Conservation (phyloP, 352 stramenopile genomes). For the Pythium rhizo-oryzae region DNA sequence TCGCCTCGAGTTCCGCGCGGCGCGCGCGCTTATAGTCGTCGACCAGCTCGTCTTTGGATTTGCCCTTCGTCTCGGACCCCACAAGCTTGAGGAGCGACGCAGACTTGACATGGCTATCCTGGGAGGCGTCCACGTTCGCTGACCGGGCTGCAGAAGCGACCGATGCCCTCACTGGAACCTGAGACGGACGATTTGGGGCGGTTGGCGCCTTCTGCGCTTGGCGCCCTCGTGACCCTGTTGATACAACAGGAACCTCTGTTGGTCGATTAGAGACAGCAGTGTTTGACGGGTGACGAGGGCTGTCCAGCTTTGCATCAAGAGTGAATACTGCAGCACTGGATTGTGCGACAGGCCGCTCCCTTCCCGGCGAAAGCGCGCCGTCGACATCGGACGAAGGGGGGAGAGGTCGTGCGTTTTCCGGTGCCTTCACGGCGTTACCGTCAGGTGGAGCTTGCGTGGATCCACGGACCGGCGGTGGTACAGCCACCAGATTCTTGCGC, state of each 20-base stretch:
- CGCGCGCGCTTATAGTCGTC: conserved; percentile 68
- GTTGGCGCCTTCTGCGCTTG: background rate
- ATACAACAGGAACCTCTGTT: too few species aligned
- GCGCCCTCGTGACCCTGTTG: background rate
- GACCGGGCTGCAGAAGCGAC: background rate
- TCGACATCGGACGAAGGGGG: background rate
- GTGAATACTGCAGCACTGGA: background rate
- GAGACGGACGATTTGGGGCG: background rate
- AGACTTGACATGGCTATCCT: conserved; percentile 23
- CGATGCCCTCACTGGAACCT: too few species aligned
- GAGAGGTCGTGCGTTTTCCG: background rate
- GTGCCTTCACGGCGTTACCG: background rate
- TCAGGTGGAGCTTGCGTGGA: background rate
- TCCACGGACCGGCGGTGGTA: conserved; percentile 43
- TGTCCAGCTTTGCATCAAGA: conserved; percentile 15
- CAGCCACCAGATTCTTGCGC: conserved; percentile 41
- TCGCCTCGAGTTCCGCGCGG: conserved; percentile 63
- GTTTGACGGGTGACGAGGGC: conserved; percentile 13
- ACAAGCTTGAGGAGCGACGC: conserved; percentile 69
- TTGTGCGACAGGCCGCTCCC: background rate
- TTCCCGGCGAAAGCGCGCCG: background rate
- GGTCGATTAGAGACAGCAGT: background rate
- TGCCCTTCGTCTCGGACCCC: conserved; percentile 38
- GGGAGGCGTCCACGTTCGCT: background rate
- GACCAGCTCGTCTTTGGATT: conserved; percentile 56